Percentiles rank a stretch among this genome's conserved stretches.
These are phyloP conservation scores for Cystobasidiopsis lactophilus DNA, from an alignment of 768 basidiomycete genomes.

Conservation along the genomic window DNA sequence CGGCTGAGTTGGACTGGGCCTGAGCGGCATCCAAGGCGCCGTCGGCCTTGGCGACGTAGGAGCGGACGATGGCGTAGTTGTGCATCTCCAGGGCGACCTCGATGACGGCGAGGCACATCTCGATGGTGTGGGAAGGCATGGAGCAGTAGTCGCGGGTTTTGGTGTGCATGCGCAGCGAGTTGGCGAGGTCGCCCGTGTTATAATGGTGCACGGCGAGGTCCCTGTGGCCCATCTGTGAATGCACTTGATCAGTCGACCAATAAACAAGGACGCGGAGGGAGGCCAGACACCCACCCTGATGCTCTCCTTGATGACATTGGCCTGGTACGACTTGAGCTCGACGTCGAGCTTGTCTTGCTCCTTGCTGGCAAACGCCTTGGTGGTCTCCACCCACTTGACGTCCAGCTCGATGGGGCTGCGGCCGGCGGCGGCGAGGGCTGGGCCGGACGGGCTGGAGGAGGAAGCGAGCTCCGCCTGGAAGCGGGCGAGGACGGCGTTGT, in stretches of 20 bases:
- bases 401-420: slow-evolving; percentile 35
- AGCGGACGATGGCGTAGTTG: slow-evolving; percentile 65
- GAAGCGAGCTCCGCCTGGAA: slow-evolving; percentile 1
- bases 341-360: slow-evolving; percentile 59
- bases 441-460: neutral
- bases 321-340: slow-evolving; percentile 79
- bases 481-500: slow-evolving; percentile 23
- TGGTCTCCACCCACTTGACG: slow-evolving; percentile 43
- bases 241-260: neutral
- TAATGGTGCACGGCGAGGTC: slow-evolving; percentile 66
- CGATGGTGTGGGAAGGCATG: slow-evolving; percentile 73
- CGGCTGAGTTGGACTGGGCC: neutral
- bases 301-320: slow-evolving; percentile 97
- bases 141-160: slow-evolving; percentile 84
- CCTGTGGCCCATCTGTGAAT: slow-evolving; percentile 58
- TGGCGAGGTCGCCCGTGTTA: slow-evolving; percentile 44
- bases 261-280: neutral
- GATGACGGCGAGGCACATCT: slow-evolving; percentile 42
- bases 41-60: slow-evolving; percentile 93
- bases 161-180: slow-evolving; percentile 59
- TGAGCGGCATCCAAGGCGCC: slow-evolving; percentile 47
- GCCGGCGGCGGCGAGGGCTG: slow-evolving; percentile 3
- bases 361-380: slow-evolving; percentile 25
- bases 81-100: slow-evolving; percentile 51
- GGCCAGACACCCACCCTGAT: slow-evolving; percentile 44